Conservation (phyloP, 148 eudicot species). For the Bassia scoparia region DNA sequence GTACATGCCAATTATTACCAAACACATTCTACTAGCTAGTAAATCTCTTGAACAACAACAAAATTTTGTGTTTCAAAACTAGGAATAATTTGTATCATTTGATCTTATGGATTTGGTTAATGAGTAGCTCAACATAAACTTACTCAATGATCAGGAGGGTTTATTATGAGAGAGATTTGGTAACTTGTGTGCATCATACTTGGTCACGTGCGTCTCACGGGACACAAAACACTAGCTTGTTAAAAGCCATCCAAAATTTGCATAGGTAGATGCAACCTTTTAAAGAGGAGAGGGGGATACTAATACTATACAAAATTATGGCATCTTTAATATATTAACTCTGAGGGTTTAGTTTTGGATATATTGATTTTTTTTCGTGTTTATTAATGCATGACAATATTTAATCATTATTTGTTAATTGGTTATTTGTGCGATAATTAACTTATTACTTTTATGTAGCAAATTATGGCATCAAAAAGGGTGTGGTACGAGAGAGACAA, state of each 20-base stretch:
- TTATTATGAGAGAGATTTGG: conserved; percentile 5
- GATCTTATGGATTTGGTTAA: conserved; percentile 8
- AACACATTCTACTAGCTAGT: not conserved
- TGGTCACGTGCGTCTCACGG: conserved; percentile 24
- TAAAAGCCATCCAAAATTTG: conserved; percentile 24
- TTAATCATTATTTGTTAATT: no score
- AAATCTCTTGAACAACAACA: not conserved
- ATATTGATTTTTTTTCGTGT: no score
- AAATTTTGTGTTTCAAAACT: not conserved
- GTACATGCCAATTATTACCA: not conserved
- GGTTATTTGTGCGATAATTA: no score
- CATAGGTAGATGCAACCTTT: conserved; percentile 13
- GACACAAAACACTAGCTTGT: conserved; percentile 17
- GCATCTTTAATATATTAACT: no score
- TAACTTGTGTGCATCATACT: conserved; percentile 19
- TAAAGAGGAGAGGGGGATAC: not conserved
- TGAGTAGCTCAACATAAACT: conserved; percentile 17
- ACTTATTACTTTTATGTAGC: no score
- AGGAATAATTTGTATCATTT: not conserved
- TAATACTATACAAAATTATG: no score
- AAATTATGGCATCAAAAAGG: no score
- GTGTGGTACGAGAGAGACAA: no score
- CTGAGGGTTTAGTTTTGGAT: no score
- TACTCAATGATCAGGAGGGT: conserved; percentile 18
- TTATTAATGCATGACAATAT: no score